A percentile compares a stretch with the other conserved stretches of the same genome.
These are phyloP conservation scores for Colletotrichum sp. DNA, from an alignment of 2,329 filamentous ascomycete species.

Conservation along the genomic window DNA sequence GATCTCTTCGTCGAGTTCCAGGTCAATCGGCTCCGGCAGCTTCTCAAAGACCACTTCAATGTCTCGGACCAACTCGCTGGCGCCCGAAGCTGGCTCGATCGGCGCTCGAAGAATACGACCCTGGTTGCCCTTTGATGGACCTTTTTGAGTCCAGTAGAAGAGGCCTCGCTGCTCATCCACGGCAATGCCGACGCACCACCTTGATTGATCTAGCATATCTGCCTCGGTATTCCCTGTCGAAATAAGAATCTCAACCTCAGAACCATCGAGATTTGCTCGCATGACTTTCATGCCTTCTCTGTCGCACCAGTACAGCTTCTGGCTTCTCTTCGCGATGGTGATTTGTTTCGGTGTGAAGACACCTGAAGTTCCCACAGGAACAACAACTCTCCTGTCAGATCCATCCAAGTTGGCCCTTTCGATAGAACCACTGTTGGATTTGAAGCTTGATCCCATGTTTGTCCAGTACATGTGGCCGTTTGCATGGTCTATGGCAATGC, in stretches of 20 bases:
- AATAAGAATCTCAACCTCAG: neutral
- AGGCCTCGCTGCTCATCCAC: neutral
- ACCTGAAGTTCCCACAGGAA: neutral
- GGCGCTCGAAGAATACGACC: neutral
- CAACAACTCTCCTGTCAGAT: neutral
- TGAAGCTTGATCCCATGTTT: slow-evolving; percentile 3
- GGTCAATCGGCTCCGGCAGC: neutral
- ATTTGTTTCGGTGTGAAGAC: slow-evolving; percentile 11
- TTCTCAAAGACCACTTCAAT: neutral
- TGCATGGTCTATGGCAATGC: neutral
- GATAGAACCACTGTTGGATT: slow-evolving; percentile 1
- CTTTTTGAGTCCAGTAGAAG: slow-evolving; percentile 9
- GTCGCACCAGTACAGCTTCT: slow-evolving; percentile 4
- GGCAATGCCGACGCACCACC: slow-evolving; percentile 1
- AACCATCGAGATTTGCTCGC: slow-evolving; percentile 1
- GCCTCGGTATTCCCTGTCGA: neutral
- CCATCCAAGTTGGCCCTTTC: slow-evolving; percentile 1
- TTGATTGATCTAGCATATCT: neutral
- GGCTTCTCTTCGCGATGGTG: neutral
- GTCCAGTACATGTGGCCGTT: slow-evolving; percentile 10
- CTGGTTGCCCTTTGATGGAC: neutral
- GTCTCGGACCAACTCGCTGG: too few relatives aligned
- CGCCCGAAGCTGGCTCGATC: neutral
- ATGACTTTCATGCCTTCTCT: slow-evolving; percentile 9
- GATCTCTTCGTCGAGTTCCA: neutral